A percentile compares a stretch with the other conserved stretches of the same genome.
These are phyloP conservation scores for Pythium vanterpoolii DNA, from an alignment of 352 stramenopile genomes.

Conservation along the genomic window DNA sequence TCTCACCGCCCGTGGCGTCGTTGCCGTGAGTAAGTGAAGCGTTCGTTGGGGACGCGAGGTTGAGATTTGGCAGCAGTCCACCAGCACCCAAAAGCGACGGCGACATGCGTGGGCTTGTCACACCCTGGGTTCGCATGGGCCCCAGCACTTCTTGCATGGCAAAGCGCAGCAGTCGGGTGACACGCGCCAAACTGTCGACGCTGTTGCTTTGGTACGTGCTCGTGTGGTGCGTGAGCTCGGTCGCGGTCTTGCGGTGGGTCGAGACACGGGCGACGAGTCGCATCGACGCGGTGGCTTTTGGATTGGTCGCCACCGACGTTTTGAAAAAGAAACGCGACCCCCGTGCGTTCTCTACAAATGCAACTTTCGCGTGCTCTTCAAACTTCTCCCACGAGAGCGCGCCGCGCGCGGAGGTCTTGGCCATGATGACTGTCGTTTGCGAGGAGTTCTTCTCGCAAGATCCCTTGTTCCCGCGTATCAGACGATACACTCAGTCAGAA, in stretches of 20 bases:
- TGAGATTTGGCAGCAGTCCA: not conserved
- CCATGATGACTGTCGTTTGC: too few species aligned
- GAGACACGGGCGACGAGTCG: conserved; percentile 45
- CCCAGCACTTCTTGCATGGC: conserved; percentile 67
- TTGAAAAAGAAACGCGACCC: conserved; percentile 67
- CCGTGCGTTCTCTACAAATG: conserved; percentile 47
- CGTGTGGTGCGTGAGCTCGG: conserved; percentile 18
- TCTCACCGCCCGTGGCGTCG: not conserved
- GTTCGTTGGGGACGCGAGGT: not conserved
- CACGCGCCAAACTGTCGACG: conserved; percentile 32
- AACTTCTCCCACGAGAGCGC: conserved; percentile 52
- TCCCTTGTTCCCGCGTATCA: too few species aligned
- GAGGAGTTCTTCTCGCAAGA: too few species aligned
- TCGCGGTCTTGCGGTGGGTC: conserved; percentile 5
- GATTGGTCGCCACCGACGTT: conserved; percentile 22
- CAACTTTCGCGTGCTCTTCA: conserved; percentile 65
- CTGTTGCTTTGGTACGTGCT: conserved; percentile 21
- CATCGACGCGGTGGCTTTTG: not conserved
- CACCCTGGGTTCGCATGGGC: conserved; percentile 33
- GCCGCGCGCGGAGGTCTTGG: conserved; percentile 5
- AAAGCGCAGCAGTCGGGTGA: conserved; percentile 57
- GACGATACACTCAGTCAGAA: too few species aligned
- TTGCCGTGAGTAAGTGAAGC: too few species aligned
- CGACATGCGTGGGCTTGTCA: conserved; percentile 22
- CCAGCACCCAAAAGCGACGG: not conserved